A percentile compares a stretch with the other conserved stretches of the same genome.
phyloP scores from a whole-genome alignment of 2,329 filamentous ascomycete genomes.

The Colletotrichum sp. region DNA sequence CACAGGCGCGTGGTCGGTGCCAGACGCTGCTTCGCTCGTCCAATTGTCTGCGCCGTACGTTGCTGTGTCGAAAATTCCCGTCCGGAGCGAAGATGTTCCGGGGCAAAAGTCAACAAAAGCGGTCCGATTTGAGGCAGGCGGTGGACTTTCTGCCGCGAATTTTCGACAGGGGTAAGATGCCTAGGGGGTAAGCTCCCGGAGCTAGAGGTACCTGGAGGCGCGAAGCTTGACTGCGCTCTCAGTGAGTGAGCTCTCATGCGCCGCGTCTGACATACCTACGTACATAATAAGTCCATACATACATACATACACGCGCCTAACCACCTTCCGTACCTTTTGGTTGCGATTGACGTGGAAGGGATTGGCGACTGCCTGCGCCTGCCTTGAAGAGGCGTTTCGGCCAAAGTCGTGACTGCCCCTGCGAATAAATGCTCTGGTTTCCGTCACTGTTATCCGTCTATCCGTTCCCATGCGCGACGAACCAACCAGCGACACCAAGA shows the following conservation, averaged over 20 bases:
- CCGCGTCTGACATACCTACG: not conserved
- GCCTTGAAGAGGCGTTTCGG: not conserved
- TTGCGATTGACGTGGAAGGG: not conserved
- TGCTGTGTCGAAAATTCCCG: not conserved
- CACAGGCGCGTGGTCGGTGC: not conserved
- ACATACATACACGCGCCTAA: not conserved
- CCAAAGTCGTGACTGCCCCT: not conserved
- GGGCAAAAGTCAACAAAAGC: conserved; percentile 4
- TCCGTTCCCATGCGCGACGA: not conserved
- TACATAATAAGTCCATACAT: not conserved
- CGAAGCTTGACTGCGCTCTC: not conserved
- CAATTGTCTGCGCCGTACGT: not conserved
- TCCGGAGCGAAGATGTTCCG: not conserved
- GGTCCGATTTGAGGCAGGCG: not conserved
- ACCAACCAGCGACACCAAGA: not conserved
- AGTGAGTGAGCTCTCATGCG: not conserved
- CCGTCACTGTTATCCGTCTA: not conserved
- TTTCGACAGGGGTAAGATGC: not conserved
- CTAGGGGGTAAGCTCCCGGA: not conserved
- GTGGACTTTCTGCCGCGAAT: not conserved
- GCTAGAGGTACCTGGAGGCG: not conserved
- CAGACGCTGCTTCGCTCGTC: not conserved
- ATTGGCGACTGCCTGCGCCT: not conserved
- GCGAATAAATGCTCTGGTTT: not conserved
- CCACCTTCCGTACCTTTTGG: not conserved